Conservation (phyloP, 169 alveolate species). For the Amoebophrya sp. region DNA sequence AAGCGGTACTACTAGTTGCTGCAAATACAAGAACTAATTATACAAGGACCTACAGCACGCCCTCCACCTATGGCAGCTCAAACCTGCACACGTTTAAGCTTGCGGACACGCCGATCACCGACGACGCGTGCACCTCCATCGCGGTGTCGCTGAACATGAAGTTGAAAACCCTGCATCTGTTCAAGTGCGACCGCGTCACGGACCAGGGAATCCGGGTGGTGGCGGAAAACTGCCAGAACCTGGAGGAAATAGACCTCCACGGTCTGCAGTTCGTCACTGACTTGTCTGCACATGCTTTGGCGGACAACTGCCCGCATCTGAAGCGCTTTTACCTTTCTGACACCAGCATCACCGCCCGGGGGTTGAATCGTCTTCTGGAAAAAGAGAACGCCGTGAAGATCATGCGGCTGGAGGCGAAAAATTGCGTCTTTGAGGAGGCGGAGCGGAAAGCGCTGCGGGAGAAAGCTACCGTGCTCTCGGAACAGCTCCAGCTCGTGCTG, state of each 20-base stretch:
- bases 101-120: not conserved
- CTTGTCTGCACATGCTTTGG: not conserved
- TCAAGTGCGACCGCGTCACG: not conserved
- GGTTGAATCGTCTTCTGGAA: not conserved
- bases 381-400: not conserved
- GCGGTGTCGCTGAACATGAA: not conserved
- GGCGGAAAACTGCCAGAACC: not conserved
- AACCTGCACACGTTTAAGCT: conserved; percentile 1
- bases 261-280: not conserved
- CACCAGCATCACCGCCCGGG: not conserved
- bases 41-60: not conserved
- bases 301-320: not conserved
- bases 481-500: not conserved
- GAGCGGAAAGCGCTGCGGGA: not conserved
- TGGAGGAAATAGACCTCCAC: not conserved
- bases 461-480: not conserved
- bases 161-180: not conserved
- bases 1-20: not conserved
- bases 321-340: not conserved
- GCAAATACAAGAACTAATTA: not conserved
- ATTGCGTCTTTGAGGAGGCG: not conserved
- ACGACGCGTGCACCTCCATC: not conserved
- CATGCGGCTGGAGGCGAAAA: not conserved
- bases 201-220: not conserved
- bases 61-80: not conserved